A percentile compares a stretch with the other conserved stretches of the same genome.
phyloP scores from a whole-genome alignment of 768 basidiomycete genomes.

The Saitozyma podzolica region DNA sequence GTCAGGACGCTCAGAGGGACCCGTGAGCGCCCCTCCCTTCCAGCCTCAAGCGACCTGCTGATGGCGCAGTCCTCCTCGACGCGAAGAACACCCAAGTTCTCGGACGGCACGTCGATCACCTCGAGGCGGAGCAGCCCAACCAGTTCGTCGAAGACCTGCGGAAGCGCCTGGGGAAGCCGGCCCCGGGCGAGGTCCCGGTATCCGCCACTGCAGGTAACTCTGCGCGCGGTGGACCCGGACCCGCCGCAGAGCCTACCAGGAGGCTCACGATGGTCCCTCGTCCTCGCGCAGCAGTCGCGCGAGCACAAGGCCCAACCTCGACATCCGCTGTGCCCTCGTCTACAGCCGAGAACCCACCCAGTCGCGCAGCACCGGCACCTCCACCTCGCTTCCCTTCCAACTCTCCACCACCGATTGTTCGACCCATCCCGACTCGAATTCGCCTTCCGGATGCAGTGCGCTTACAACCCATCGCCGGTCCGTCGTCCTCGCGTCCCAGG shows the following conservation, averaged over 20 bases:
- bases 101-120: slow-evolving; percentile 63
- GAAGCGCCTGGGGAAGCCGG: slow-evolving; percentile 63
- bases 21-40: slow-evolving; percentile 13
- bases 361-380: neutral
- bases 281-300: neutral
- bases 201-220: neutral
- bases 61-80: slow-evolving; percentile 64
- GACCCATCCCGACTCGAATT: no score
- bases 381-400: neutral
- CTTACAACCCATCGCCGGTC: no score
- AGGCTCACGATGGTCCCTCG: slow-evolving; percentile 1
- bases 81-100: slow-evolving; percentile 60
- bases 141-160: slow-evolving; percentile 67
- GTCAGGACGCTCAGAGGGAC: slow-evolving; percentile 69
- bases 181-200: neutral
- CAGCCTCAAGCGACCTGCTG: neutral
- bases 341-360: neutral
- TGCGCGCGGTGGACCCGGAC: no score
- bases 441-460: no score
- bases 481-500: no score
- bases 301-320: no score
- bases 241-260: neutral
- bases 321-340: no score
- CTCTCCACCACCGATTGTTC: no score
- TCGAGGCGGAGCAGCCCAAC: slow-evolving; percentile 61